Percentiles rank a stretch among this genome's conserved stretches.
Conservation (phyloP, 1,284 basidiomycete genomes). For the Puccinia hordei region DNA sequence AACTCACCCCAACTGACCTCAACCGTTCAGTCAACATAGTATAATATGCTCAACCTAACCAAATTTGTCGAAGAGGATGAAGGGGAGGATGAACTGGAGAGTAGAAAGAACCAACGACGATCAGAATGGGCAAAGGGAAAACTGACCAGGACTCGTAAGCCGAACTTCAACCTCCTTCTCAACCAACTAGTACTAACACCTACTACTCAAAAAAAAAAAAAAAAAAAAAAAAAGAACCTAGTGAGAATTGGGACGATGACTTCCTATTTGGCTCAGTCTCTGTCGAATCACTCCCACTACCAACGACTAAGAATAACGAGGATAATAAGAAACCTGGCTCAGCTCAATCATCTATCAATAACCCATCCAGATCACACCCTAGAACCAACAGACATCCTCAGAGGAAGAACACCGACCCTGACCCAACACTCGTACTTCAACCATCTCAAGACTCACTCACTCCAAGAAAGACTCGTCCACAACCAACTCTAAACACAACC, state of each 20-base stretch:
- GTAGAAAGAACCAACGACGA: constrained; percentile 20
- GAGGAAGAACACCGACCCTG: background rate
- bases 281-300: constrained; percentile 20
- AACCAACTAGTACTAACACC: too few species aligned
- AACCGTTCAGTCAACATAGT: too few species aligned
- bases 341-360: constrained; percentile 19
- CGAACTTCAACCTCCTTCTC: background rate
- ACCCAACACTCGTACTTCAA: background rate
- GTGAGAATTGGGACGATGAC: constrained; percentile 51
- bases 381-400: background rate
- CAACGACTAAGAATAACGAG: background rate
- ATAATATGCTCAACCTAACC: constrained; percentile 12
- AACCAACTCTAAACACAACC: background rate
- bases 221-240: constrained; percentile 48
- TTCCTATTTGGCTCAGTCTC: constrained; percentile 47
- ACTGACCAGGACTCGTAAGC: constrained; percentile 31
- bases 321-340: constrained; percentile 34
- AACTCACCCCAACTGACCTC: background rate
- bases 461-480: constrained; percentile 22
- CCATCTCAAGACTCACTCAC: constrained; percentile 20
- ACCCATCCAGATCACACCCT: background rate
- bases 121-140: constrained; percentile 46
- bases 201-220: too few species aligned
- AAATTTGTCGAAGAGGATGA: constrained; percentile 32
- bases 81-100: background rate